These are phyloP conservation scores for Clitopilus passeckerianus DNA, from an alignment of 768 basidiomycete genomes.

Conservation along the genomic window DNA sequence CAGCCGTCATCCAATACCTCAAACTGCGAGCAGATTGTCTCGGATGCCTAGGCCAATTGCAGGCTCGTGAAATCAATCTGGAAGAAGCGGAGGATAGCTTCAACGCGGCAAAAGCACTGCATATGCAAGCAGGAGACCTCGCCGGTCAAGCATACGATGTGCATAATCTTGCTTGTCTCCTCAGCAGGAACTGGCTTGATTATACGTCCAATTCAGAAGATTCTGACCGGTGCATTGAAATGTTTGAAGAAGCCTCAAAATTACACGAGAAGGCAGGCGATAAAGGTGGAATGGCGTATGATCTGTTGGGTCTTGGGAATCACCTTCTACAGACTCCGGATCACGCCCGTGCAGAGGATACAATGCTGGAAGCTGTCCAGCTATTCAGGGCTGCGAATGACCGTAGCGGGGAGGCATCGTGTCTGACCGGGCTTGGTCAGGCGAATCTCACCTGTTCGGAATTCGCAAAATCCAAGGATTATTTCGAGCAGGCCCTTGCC, in stretches of 20 bases:
- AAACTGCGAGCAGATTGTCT: conserved; percentile 19
- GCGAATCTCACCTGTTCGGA: conserved; percentile 12
- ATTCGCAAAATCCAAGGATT: conserved; percentile 14
- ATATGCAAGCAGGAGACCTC: conserved; percentile 14
- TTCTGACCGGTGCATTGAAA: not conserved
- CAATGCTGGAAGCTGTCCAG: conserved; percentile 9
- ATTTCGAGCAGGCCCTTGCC: conserved; percentile 13
- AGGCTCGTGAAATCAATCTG: conserved; percentile 14
- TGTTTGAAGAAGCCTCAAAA: conserved; percentile 10
- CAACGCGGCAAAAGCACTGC: conserved; percentile 15
- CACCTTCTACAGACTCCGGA: conserved; percentile 11
- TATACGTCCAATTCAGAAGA: not conserved
- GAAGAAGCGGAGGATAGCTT: conserved; percentile 17
- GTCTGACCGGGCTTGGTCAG: conserved; percentile 18
- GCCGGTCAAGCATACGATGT: conserved; percentile 22
- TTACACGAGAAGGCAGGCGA: conserved; percentile 17
- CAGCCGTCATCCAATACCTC: not conserved
- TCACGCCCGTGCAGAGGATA: conserved; percentile 6
- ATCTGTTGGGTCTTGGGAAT: conserved; percentile 18
- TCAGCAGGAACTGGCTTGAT: conserved; percentile 7
- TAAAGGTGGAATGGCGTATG: conserved; percentile 16
- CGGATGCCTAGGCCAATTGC: conserved; percentile 22
- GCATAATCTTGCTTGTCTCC: conserved; percentile 18
- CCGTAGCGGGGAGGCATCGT: conserved; percentile 15
- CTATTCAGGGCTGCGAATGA: conserved; percentile 14